These are phyloP conservation scores for Pulicaria dysenterica DNA, from an alignment of 129 eudicot species.

Conservation along the genomic window DNA sequence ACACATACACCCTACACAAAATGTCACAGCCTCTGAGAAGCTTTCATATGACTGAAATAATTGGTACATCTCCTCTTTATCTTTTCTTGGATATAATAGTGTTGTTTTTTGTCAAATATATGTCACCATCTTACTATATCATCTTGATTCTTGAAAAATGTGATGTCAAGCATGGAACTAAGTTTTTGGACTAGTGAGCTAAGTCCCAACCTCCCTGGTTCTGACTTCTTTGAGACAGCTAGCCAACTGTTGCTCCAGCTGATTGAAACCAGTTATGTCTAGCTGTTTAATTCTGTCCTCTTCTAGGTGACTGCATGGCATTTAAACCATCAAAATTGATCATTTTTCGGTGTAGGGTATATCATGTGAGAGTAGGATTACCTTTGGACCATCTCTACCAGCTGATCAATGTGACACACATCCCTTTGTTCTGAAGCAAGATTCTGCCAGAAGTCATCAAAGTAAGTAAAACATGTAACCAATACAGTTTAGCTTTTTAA, in stretches of 20 bases:
- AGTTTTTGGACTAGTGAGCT: neutral
- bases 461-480: neutral
- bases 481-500: no score
- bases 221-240: conserved; percentile 23
- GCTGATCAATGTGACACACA: conserved; percentile 17
- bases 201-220: conserved; percentile 32
- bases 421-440: conserved; percentile 12
- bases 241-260: conserved; percentile 29
- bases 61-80: no score
- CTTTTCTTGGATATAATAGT: no score
- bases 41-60: no score
- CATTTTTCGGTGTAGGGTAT: neutral
- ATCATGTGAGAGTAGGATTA: neutral
- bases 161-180: conserved; percentile 3
- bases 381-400: conserved; percentile 24
- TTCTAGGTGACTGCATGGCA: conserved; percentile 29
- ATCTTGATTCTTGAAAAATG: neutral
- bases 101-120: no score
- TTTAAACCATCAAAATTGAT: neutral
- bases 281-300: conserved; percentile 25
- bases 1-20: neutral
- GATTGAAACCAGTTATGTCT: conserved; percentile 20
- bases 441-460: conserved; percentile 18
- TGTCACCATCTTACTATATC: no score
- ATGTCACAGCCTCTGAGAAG: no score